Evolutionary conservation across 2,329 filamentous ascomycete genomes (phyloP), one percentile per base, ranked within the genome.

Genomic region (Penicillium sp.): DNA sequence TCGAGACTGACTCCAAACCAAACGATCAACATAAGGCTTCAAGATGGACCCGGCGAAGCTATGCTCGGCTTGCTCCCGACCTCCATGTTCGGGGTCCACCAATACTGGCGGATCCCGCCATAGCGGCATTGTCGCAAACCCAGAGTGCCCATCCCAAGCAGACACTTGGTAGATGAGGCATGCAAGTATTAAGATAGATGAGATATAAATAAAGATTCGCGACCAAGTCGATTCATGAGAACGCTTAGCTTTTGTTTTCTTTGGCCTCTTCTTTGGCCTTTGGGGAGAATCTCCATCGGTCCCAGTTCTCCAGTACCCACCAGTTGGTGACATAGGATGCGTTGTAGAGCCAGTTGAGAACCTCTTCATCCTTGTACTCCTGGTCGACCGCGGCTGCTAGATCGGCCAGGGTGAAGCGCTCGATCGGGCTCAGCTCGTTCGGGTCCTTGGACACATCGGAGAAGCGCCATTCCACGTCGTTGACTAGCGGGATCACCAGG

Each of bases 401-500:
- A 33, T 69, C 68, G 10, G 53, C 33, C 29, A 70, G 48, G 35
- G 57, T 65, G 49, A 71, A 71, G 21, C 65, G 60, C 31, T 63
- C 60, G 9, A 67, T 61, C 4, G 69, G 65, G 9, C 59, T 47
- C 9, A 61, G 33, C 42, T 71, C 69, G 31, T 66, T 59, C 6
- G 69, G 69, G 35, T 71, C 69, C 23, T 59, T 53, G 19, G 62
- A 59, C 0, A 72, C 42, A 45, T 73, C 65, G 19, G 69, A 66
- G 61, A 70, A 73, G 9, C 70, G 70, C 71, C 71, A 73, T 42
- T 71, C 70, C 6, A 72, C 63, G 19, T 71, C 69, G 44, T 66
- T 65, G 12, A 72, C 63, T 2, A 73, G 60, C 2, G 71, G 70
- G 21, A 73, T 67, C 12, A 73, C 70, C 3, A 73, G 59, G 2